phyloP scores from a whole-genome alignment of 2,329 filamentous ascomycete genomes.

The Scytalidium lignicola region DNA sequence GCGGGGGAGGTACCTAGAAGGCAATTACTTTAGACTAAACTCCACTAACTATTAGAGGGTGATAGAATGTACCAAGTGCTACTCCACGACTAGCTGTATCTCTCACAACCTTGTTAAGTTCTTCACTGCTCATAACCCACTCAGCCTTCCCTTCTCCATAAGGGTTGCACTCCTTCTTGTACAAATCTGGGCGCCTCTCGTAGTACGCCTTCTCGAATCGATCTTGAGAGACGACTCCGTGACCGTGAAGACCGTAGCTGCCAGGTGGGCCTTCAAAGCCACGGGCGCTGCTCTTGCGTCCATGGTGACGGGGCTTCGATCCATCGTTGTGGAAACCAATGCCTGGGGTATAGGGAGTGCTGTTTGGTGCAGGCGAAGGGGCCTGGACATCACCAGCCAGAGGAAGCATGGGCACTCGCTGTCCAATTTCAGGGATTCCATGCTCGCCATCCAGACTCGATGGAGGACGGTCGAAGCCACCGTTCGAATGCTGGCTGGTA shows the following conservation, averaged over 20 bases:
- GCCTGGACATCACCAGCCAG: slow-evolving; percentile 94
- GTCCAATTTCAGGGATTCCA: slow-evolving; percentile 87
- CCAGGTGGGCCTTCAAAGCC: slow-evolving; percentile 73
- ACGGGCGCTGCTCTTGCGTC: slow-evolving; percentile 66
- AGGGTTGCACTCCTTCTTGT: slow-evolving; percentile 61
- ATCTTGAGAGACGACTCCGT: slow-evolving; percentile 69
- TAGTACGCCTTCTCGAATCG: slow-evolving; percentile 91
- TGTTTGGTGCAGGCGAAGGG: slow-evolving; percentile 67
- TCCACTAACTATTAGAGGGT: not conserved
- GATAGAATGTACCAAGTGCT: slow-evolving; percentile 40
- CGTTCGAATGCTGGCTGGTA: slow-evolving; percentile 38
- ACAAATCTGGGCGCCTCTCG: slow-evolving; percentile 80
- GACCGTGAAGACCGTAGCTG: slow-evolving; percentile 89
- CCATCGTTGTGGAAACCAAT: slow-evolving; percentile 51
- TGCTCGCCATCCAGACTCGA: slow-evolving; percentile 66
- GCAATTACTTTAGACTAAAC: slow-evolving; percentile 16
- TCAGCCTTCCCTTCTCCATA: slow-evolving; percentile 56
- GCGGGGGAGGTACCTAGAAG: slow-evolving; percentile 58
- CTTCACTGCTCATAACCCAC: slow-evolving; percentile 82
- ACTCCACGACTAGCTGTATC: slow-evolving; percentile 54
- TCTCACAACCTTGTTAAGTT: slow-evolving; percentile 84
- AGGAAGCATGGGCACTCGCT: slow-evolving; percentile 89
- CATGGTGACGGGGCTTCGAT: slow-evolving; percentile 50
- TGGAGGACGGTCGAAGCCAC: slow-evolving; percentile 48
- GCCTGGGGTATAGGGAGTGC: slow-evolving; percentile 19